Conservation (phyloP, 2,329 filamentous ascomycete genomes). For the Coniochaeta ligniaria region DNA sequence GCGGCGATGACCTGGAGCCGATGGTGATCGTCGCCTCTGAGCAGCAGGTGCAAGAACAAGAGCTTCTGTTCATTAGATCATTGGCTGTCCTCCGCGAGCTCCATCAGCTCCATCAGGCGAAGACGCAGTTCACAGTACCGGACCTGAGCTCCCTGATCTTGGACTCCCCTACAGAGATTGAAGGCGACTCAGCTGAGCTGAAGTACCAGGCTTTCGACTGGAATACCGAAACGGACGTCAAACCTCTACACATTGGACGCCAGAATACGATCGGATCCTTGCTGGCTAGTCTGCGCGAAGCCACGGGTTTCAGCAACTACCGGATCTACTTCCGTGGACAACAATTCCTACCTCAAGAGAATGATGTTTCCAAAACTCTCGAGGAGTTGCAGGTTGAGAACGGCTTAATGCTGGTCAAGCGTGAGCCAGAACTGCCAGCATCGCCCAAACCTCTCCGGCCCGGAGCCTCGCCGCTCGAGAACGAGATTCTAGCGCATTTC, state of each 20-base stretch:
- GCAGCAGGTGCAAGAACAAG: slow-evolving; percentile 42
- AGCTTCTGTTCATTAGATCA: slow-evolving; percentile 61
- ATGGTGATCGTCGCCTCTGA: slow-evolving; percentile 45
- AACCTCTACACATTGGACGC: slow-evolving; percentile 57
- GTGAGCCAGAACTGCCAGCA: slow-evolving; percentile 38
- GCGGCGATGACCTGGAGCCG: slow-evolving; percentile 37
- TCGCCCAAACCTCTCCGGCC: slow-evolving; percentile 36
- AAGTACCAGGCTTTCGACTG: slow-evolving; percentile 70
- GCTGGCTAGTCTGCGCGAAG: slow-evolving; percentile 56
- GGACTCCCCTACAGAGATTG: slow-evolving; percentile 41
- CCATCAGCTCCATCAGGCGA: slow-evolving; percentile 55
- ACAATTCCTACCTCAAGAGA: slow-evolving; percentile 53
- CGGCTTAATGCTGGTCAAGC: slow-evolving; percentile 60
- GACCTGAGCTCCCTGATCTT: slow-evolving; percentile 48
- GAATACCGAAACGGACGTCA: slow-evolving; percentile 49
- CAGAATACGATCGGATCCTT: slow-evolving; percentile 66
- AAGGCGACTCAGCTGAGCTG: slow-evolving; percentile 59
- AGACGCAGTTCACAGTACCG: slow-evolving; percentile 51
- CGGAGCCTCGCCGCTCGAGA: slow-evolving; percentile 59
- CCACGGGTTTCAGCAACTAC: slow-evolving; percentile 71
- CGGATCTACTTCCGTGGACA: slow-evolving; percentile 64
- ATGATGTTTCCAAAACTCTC: slow-evolving; percentile 53
- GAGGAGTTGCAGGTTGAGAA: slow-evolving; percentile 60
- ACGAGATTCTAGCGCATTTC: slow-evolving; percentile 75
- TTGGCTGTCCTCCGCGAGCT: slow-evolving; percentile 63